Base-by-base conservation (phyloP, 768 basidiomycete genomes). In the Mycena leptocephala region DNA sequence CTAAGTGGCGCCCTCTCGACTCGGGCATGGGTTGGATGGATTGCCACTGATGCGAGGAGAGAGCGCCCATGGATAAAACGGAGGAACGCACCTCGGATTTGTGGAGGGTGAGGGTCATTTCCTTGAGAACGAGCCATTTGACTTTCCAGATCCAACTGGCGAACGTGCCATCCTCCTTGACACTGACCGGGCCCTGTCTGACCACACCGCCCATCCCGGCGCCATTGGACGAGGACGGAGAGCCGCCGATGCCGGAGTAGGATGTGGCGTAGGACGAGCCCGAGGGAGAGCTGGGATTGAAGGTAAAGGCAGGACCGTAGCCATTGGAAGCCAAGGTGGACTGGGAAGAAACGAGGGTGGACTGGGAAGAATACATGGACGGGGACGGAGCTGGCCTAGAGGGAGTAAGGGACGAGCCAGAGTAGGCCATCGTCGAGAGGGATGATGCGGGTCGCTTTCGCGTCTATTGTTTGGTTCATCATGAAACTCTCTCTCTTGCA, bases 81-180 rank as follows among this genome's bases (percentile, higher is more conserved):
- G n/a, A n/a, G n/a, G n/a, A 5, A 82, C 95, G 80, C 82, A 97
- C 98, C 91, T 99, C 98, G 80, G 92, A 95, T 89, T 97, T 99
- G 82, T 97, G 96, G 72, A 99, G 92, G 24, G 91, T 89, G 59
- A 99, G 84, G 11, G 93, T 88, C 79, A 93, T 90, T 62, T 97
- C 96, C 80, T 92, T 95, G 76, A 99, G 88, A 6, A 98, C 90
- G 70, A 99, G 86, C 94, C 95, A 99, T 83, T 96, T 95, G 81
- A 95, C 92, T 83, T 94, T 92, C 93, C 97, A 99, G 63, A 98
- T 89, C 90, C 96, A 97, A 76, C 95, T 95, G 3, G 95, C 93
- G 77, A 99, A 93, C 3, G 84, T 83, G 1, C 96, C 95, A 63
- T 98, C 97, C 84, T 99, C 98, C 89, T 99, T 99, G 80, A 98